A percentile compares a stretch with the other conserved stretches of the same genome.
phyloP scores from a whole-genome alignment of 139 green algal species.

The Pycnococcus provasolii region DNA sequence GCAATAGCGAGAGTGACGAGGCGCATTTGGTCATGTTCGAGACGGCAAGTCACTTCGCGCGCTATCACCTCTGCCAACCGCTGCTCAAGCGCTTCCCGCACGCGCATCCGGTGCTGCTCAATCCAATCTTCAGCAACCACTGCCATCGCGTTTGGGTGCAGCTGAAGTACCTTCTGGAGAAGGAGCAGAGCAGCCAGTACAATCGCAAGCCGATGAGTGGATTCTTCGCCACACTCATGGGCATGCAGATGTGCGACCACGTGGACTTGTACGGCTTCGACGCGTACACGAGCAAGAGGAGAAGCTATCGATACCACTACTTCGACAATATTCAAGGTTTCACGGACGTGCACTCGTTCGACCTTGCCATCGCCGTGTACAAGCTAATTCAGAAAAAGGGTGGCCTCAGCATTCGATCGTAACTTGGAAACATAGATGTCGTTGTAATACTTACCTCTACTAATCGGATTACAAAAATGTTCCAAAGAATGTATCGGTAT shows the following conservation, averaged over 20 bases:
- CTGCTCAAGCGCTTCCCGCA: constrained; percentile 13
- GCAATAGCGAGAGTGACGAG: constrained; percentile 2
- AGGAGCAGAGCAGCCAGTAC: constrained; percentile 11
- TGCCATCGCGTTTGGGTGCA: constrained; percentile 21
- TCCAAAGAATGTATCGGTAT: too few relatives aligned
- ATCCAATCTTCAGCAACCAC: constrained; percentile 20
- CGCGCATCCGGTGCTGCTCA: constrained; percentile 16
- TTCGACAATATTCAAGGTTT: constrained; percentile 34
- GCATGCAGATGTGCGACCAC: constrained; percentile 24
- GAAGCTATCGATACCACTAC: constrained; percentile 26
- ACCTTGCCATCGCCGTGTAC: constrained; percentile 27
- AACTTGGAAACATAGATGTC: too few relatives aligned
- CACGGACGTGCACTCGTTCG: constrained; percentile 32
- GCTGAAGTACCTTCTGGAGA: constrained; percentile 11
- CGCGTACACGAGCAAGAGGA: constrained; percentile 24
- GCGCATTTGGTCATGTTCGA: constrained; percentile 23
- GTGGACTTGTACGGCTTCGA: constrained; percentile 31
- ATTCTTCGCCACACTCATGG: constrained; percentile 18
- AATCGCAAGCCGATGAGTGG: constrained; percentile 22
- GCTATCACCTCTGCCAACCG: constrained; percentile 21
- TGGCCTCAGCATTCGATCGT: too few relatives aligned
- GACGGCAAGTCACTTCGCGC: constrained; percentile 18
- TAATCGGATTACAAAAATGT: too few relatives aligned
- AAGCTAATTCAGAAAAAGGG: constrained; percentile 12
- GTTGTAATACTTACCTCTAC: too few relatives aligned